Conservation (phyloP, 2,329 filamentous ascomycete genomes). For the Aspergillus tanneri region DNA sequence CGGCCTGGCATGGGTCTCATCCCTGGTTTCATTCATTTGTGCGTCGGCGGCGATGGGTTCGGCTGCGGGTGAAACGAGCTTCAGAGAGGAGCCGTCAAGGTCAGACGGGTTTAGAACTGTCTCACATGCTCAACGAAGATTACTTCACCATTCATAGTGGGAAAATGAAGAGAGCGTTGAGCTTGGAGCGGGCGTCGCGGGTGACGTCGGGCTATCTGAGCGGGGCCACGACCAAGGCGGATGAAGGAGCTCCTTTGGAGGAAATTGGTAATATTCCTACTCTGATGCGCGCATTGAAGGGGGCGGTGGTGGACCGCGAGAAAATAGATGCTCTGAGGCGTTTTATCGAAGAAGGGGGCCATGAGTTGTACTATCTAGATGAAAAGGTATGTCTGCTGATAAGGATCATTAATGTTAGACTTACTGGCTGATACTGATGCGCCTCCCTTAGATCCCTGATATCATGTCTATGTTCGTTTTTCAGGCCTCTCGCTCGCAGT, state of each 20-base stretch:
- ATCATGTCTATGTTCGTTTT: constrained; percentile 88
- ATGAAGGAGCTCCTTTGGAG: constrained; percentile 47
- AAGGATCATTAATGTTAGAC: background rate
- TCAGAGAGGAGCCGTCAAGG: constrained; percentile 21
- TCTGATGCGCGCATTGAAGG: constrained; percentile 67
- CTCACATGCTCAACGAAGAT: constrained; percentile 68
- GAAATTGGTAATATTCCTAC: constrained; percentile 65
- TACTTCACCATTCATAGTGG: constrained; percentile 72
- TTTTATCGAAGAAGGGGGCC: constrained; percentile 74
- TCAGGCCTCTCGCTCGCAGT: constrained; percentile 76
- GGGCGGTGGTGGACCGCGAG: constrained; percentile 79
- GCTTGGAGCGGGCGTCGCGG: constrained; percentile 34
- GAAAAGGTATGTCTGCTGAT: constrained; percentile 48
- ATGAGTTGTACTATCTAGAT: constrained; percentile 73
- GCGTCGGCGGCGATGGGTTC: constrained; percentile 81
- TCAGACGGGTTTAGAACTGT: constrained; percentile 43
- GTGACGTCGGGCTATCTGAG: constrained; percentile 31
- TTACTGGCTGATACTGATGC: background rate
- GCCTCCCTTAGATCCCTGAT: constrained; percentile 63
- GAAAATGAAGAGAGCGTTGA: constrained; percentile 48
- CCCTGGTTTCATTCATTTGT: constrained; percentile 96
- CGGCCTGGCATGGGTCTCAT: constrained; percentile 82
- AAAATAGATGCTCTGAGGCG: constrained; percentile 80
- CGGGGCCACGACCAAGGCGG: constrained; percentile 43
- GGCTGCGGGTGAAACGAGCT: constrained; percentile 69